These are phyloP conservation scores for Penicillium riverlandense DNA, from an alignment of 495 filamentous ascomycete genomes.

Conservation along the genomic window DNA sequence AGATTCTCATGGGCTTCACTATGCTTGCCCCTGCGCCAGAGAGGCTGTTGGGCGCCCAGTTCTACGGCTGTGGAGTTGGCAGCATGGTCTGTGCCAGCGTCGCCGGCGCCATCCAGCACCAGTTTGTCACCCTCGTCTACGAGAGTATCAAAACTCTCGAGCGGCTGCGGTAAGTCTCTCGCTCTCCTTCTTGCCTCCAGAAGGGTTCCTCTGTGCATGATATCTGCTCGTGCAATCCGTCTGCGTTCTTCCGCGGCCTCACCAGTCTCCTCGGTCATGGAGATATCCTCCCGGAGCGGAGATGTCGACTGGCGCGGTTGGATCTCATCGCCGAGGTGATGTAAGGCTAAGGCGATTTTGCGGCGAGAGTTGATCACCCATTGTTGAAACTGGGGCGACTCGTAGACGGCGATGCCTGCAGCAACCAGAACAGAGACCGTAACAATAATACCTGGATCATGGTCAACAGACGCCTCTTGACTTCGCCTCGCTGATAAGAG, in stretches of 20 bases:
- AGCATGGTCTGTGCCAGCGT: background rate
- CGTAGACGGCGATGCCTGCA: constrained; percentile 78
- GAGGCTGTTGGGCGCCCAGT: constrained; percentile 40
- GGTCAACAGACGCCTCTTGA: constrained; percentile 5
- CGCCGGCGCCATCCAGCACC: too few species aligned
- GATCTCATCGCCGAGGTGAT: constrained; percentile 70
- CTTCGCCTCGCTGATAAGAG: constrained; percentile 26
- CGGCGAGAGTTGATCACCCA: constrained; percentile 70
- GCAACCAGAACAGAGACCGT: constrained; percentile 69
- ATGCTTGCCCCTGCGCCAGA: constrained; percentile 49
- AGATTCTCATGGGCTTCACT: constrained; percentile 28
- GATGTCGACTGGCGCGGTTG: constrained; percentile 40
- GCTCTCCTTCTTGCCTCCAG: constrained; percentile 31
- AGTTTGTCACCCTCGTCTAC: constrained; percentile 48
- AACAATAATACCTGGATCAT: constrained; percentile 61
- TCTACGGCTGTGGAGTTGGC: constrained; percentile 42
- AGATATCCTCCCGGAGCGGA: constrained; percentile 31
- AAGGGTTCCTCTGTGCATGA: constrained; percentile 53
- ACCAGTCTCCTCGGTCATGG: constrained; percentile 48
- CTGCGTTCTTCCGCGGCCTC: constrained; percentile 65
- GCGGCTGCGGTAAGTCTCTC: constrained; percentile 12
- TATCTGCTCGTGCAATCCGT: constrained; percentile 62
- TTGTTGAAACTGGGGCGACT: constrained; percentile 71
- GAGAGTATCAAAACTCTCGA: constrained; percentile 45
- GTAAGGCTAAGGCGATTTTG: constrained; percentile 69